Base-by-base conservation (phyloP, 441 rosid genomes). In the Erodium texanum region DNA sequence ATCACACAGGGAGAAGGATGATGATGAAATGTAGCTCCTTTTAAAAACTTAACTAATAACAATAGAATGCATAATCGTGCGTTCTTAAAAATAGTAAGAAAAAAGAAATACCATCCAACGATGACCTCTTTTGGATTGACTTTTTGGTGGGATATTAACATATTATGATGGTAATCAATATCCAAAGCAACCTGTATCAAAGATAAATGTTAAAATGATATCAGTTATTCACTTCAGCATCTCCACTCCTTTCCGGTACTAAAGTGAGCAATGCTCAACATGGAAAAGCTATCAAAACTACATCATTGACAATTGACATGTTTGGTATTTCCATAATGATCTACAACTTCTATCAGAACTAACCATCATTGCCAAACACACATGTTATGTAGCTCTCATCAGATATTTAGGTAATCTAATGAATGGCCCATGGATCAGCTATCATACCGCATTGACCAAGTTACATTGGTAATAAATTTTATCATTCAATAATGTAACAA, bases 101-200 rank as follows among this genome's bases (percentile, higher is more conserved):
- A 7, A 65, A 71, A 56, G 74, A 20, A 45, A 73, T 88, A 91
- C 99, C 99, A 93, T 85, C 97, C 99, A 62, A 93, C 96, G 70
- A 91, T 94, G 32, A 80, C 86, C 82, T 94, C 97, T 78, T 91
- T 92, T 0, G 96, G 97, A 72, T 94, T 94, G 74, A 94, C 97
- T 78, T 91, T 94, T 24, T 82, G 85, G 71, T 91, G 97, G 20
- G 96, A 88, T 61, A 80, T 79, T 70, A 94, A 74, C 97, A 91
- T 91, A 59, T 89, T 94, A 73, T 88, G 93, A 73, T 94, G 97
- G 77, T 91, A 94, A 29, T 91, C 99, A 8, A 94, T 87, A 80
- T 89, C 97, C 85, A 94, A 78, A 24, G 97, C 97, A 76, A 91
- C 97, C 99, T 88, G 80, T 79, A 79, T 38, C 58, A 50, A 67